phyloP scores from a whole-genome alignment of 2,329 filamentous ascomycete species.

The Diaporthe citriasiana region DNA sequence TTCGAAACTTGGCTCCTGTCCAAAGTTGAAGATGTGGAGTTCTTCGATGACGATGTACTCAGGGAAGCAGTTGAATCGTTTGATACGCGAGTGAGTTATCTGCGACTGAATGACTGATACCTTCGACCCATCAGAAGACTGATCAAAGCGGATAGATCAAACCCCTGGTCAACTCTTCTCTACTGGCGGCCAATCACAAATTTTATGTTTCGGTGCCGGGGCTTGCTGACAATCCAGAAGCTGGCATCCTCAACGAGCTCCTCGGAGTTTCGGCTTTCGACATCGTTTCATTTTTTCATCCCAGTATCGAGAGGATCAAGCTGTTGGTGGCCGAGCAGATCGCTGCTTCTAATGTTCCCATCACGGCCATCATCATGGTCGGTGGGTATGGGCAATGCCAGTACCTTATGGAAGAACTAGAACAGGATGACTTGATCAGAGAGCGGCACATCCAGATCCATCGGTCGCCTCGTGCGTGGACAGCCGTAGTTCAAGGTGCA shows the following conservation, averaged over 20 bases:
- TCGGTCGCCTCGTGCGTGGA: constrained; percentile 64
- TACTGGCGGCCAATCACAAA: constrained; percentile 41
- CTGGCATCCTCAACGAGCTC: constrained; percentile 55
- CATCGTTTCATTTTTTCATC: constrained; percentile 59
- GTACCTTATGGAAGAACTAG: constrained; percentile 51
- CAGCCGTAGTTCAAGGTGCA: constrained; percentile 65
- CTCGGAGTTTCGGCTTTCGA: constrained; percentile 56
- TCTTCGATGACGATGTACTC: constrained; percentile 58
- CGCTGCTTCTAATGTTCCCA: constrained; percentile 53
- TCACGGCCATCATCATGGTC: constrained; percentile 13
- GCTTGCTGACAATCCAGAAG: constrained; percentile 53
- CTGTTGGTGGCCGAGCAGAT: constrained; percentile 61
- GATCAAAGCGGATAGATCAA: neutral
- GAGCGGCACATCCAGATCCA: constrained; percentile 55
- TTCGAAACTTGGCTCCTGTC: constrained; percentile 61
- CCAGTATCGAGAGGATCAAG: constrained; percentile 59
- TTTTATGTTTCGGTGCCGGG: constrained; percentile 55
- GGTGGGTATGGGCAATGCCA: constrained; percentile 61
- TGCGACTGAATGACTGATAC: no score
- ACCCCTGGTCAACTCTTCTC: neutral
- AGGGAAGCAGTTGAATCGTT: constrained; percentile 55
- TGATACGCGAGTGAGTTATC: neutral
- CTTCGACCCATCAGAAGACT: neutral
- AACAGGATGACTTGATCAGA: neutral
- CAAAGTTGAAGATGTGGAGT: constrained; percentile 59